Conservation (phyloP, 1,284 basidiomycete genomes). For the Moesziomyces aphidis region DNA sequence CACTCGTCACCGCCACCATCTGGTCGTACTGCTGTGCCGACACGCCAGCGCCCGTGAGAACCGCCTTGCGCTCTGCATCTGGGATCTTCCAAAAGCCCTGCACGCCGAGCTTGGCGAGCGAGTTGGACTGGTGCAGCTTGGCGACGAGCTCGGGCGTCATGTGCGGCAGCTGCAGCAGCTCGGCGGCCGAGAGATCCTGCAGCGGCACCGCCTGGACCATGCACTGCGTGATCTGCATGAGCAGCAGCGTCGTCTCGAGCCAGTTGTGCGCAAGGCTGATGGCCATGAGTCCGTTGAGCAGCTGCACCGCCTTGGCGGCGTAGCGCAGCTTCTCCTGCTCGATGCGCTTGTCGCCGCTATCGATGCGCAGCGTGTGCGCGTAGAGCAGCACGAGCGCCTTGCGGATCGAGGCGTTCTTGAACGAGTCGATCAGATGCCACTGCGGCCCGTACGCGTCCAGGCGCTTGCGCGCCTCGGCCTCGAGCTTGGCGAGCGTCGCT, state of each 20-base stretch:
- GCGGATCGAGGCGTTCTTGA: constrained; percentile 54
- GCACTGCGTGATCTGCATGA: constrained; percentile 85
- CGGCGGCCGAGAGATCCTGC: constrained; percentile 40
- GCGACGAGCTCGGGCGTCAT: constrained; percentile 46
- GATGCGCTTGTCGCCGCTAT: constrained; percentile 40
- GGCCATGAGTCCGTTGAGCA: constrained; percentile 84
- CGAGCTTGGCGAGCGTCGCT: constrained; percentile 70
- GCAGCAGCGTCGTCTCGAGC: constrained; percentile 82
- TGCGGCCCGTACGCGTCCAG: constrained; percentile 40
- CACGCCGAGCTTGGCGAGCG: constrained; percentile 50
- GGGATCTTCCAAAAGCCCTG: constrained; percentile 65
- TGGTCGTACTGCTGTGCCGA: constrained; percentile 71
- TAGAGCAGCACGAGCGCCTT: constrained; percentile 75
- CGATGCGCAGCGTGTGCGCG: constrained; percentile 81
- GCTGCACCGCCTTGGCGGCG: constrained; percentile 60
- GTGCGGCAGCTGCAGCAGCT: constrained; percentile 64
- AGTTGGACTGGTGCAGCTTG: constrained; percentile 36
- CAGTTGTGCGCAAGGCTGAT: constrained; percentile 89
- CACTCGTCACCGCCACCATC: constrained; percentile 77
- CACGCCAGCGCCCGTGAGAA: constrained; percentile 43
- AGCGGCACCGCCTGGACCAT: constrained; percentile 82
- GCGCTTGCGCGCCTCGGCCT: constrained; percentile 66
- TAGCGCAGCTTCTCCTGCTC: constrained; percentile 47
- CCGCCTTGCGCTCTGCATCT: constrained; percentile 70
- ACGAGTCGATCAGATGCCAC: constrained; percentile 48